A percentile compares a stretch with the other conserved stretches of the same genome.
Evolutionary conservation across 306 rosid genomes (phyloP).

Genomic region (Citrullus mucosospermus): DNA sequence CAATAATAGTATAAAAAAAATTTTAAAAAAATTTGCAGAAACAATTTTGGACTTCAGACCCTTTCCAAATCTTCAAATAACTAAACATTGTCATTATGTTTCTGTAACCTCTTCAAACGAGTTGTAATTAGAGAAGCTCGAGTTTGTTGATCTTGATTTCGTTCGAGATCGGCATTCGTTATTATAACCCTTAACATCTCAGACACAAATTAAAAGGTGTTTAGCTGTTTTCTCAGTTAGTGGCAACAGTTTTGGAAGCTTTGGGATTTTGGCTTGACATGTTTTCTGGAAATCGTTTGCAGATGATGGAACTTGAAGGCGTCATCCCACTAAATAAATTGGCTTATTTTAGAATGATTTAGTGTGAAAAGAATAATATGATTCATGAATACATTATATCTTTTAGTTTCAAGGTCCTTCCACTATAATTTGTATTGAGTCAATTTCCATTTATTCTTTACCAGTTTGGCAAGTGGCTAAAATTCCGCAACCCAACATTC

Average conservation of each 20-base stretch:
- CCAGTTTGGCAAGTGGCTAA: constrained; percentile 1
- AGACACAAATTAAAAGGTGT: not conserved
- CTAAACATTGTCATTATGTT: not conserved
- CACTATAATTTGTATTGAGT: not conserved
- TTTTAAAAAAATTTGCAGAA: not conserved
- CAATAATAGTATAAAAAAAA: not conserved
- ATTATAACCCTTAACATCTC: not conserved
- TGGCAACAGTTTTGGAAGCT: not conserved
- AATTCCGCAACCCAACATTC: not conserved
- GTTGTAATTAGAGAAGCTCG: not conserved
- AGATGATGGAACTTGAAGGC: not conserved
- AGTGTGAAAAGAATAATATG: not conserved
- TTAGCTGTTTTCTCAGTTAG: not conserved
- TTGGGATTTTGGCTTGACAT: not conserved
- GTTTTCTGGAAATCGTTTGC: not conserved
- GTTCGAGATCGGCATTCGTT: not conserved
- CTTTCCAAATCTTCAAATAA: not conserved
- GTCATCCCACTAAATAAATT: not conserved
- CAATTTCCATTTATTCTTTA: not conserved
- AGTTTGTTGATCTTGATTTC: not conserved
- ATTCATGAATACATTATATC: not conserved
- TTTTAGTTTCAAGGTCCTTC: not conserved
- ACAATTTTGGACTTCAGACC: not conserved
- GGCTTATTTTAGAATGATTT: not conserved
- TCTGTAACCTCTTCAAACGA: not conserved